Evolutionary conservation across 164 flowering plant species (phyloP).

Genomic region (Cinnamomum chago): DNA sequence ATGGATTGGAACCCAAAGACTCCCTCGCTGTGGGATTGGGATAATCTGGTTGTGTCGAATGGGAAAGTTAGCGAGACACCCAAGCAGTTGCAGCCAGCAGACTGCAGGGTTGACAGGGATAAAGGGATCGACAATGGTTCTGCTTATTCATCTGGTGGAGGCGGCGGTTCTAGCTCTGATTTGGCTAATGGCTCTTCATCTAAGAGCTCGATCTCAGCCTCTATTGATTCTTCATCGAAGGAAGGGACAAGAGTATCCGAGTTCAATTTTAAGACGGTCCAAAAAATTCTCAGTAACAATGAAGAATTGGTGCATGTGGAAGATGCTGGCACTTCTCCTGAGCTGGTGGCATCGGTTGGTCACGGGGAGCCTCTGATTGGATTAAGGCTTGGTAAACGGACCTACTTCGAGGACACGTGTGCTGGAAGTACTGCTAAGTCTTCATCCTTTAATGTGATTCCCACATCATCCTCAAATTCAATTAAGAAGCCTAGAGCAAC

Average conservation of each 20-base stretch:
- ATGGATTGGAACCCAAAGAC: slow-evolving; percentile 56
- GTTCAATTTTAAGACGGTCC: slow-evolving; percentile 11
- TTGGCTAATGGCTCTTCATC: slow-evolving; percentile 46
- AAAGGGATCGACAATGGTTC: slow-evolving; percentile 49
- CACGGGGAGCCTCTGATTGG: slow-evolving; percentile 64
- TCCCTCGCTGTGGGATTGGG: slow-evolving; percentile 55
- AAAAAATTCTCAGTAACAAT: slow-evolving; percentile 25
- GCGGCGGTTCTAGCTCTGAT: slow-evolving; percentile 43
- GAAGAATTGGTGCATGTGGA: slow-evolving; percentile 26
- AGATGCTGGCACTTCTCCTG: slow-evolving; percentile 32
- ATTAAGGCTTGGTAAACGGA: slow-evolving; percentile 77
- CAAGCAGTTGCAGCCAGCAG: slow-evolving; percentile 29
- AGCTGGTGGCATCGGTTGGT: slow-evolving; percentile 42
- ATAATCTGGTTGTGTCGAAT: slow-evolving; percentile 32
- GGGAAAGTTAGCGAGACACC: slow-evolving; percentile 31
- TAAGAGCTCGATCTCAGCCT: slow-evolving; percentile 65
- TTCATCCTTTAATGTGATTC: slow-evolving; percentile 22
- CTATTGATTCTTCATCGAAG: slow-evolving; percentile 53
- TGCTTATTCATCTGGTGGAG: slow-evolving; percentile 35
- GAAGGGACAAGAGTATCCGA: slow-evolving; percentile 34
- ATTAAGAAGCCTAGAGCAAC: slow-evolving; percentile 48
- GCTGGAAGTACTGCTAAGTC: background rate
- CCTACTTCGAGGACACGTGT: slow-evolving; percentile 58
- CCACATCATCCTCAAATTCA: slow-evolving; percentile 7
- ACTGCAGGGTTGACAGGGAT: slow-evolving; percentile 47